These are phyloP conservation scores for Withania somnifera DNA, from an alignment of 305 asterid genomes.

Conservation along the genomic window DNA sequence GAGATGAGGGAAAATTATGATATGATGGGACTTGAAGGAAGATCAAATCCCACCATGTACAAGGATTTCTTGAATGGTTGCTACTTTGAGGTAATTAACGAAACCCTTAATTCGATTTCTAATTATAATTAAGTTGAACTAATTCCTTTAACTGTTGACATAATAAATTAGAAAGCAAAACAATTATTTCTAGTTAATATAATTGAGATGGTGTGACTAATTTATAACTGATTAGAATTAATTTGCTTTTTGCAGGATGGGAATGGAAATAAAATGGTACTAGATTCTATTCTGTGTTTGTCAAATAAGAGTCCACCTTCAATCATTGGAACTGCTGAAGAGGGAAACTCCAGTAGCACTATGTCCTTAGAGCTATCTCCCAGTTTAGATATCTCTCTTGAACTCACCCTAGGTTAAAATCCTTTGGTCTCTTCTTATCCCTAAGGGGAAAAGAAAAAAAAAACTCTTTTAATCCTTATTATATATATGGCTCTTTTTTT, in stretches of 20 bases:
- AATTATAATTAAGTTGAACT: not conserved
- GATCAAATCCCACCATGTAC: not conserved
- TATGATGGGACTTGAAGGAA: not conserved
- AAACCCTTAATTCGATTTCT: not conserved
- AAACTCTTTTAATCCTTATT: not conserved
- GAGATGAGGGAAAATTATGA: not conserved
- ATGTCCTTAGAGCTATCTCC: not conserved
- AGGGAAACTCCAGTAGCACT: not conserved
- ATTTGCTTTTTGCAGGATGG: not conserved
- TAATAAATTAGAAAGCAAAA: not conserved
- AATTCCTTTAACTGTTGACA: not conserved
- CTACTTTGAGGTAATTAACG: not conserved
- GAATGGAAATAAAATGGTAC: not conserved
- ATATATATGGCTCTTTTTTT: not conserved
- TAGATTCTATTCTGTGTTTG: not conserved
- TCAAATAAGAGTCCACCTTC: not conserved
- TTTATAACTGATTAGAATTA: not conserved
- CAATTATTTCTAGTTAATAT: not conserved
- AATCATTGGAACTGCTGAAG: not conserved
- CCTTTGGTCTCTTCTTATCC: not conserved
- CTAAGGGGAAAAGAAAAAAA: not conserved
- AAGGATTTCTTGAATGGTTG: not conserved
- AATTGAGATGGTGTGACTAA: not conserved
- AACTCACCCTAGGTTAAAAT: constrained; percentile 17
- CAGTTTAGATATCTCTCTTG: constrained; percentile 7